Evolutionary conservation across 306 rosid genomes (phyloP).

Genomic region (Cajanus cajan): DNA sequence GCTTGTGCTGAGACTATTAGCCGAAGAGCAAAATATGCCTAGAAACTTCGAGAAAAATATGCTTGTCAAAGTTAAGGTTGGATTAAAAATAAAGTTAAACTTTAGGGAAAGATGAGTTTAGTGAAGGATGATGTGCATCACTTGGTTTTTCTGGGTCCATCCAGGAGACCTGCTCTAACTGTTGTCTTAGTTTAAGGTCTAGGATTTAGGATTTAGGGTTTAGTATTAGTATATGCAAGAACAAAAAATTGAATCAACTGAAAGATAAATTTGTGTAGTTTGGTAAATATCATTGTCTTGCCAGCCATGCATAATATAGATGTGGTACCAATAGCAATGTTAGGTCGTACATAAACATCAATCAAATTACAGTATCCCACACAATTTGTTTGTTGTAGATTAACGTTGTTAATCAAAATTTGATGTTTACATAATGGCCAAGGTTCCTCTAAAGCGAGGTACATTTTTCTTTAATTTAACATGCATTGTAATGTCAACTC

Average conservation of each 20-base stretch:
- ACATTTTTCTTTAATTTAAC: not conserved
- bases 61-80: not conserved
- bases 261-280: not conserved
- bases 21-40: not conserved
- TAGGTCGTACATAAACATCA: not conserved
- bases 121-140: not conserved
- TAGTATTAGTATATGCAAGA: too few species aligned
- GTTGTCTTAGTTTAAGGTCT: too few species aligned
- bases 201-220: too few species aligned
- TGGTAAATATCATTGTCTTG: conserved; percentile 1
- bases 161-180: not conserved
- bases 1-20: too few species aligned
- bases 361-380: not conserved
- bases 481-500: not conserved
- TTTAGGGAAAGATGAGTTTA: too few species aligned
- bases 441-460: not conserved
- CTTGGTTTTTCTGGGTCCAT: not conserved
- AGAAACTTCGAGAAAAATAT: too few species aligned
- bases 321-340: not conserved
- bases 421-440: not conserved
- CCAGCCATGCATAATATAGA: not conserved
- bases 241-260: not conserved
- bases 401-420: not conserved
- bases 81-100: not conserved
- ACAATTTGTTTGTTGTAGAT: not conserved